These are phyloP conservation scores for Aurantiochytrium sp. DNA, from an alignment of 108 stramenopile species.

Conservation along the genomic window DNA sequence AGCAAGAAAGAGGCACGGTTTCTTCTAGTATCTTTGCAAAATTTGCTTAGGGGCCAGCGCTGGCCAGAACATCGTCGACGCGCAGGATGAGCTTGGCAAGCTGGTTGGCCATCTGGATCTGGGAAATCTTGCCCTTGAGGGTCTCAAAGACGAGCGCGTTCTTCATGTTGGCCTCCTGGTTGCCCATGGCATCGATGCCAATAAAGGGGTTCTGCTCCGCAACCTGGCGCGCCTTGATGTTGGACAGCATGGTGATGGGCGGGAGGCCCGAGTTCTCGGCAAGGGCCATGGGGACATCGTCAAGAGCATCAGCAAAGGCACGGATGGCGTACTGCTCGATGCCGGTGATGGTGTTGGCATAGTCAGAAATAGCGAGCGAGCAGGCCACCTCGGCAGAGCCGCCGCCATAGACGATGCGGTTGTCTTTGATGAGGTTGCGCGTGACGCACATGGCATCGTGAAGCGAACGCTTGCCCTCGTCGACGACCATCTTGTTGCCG, in stretches of 20 bases:
- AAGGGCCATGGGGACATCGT: constrained; percentile 97
- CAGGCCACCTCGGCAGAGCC: constrained; percentile 96
- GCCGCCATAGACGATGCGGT: constrained; percentile 98
- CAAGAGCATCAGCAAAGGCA: constrained; percentile 96
- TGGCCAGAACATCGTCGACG: constrained; percentile 95
- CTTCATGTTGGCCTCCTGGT: constrained; percentile 75
- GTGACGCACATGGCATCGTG: constrained; percentile 99
- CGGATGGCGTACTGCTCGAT: constrained; percentile 98
- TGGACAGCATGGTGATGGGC: constrained; percentile 92
- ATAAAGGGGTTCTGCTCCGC: constrained; percentile 77
- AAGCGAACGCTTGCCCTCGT: constrained; percentile 99
- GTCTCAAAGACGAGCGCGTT: constrained; percentile 97
- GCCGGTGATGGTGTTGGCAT: constrained; percentile 86
- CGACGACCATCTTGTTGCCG: constrained; percentile 98
- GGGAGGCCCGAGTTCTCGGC: constrained; percentile 95
- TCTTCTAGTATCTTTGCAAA: too few species aligned
- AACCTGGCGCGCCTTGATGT: constrained; percentile 86
- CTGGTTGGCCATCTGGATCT: constrained; percentile 95
- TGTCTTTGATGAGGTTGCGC: constrained; percentile 86
- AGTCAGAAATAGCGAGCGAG: constrained; percentile 79
- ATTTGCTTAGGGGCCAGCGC: constrained; percentile 46
- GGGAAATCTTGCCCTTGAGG: constrained; percentile 97
- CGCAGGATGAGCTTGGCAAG: constrained; percentile 99
- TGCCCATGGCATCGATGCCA: constrained; percentile 80
- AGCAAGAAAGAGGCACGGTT: too few species aligned